Evolutionary conservation across 1,284 basidiomycete genomes (phyloP).

Genomic region (Flammula alnicola): DNA sequence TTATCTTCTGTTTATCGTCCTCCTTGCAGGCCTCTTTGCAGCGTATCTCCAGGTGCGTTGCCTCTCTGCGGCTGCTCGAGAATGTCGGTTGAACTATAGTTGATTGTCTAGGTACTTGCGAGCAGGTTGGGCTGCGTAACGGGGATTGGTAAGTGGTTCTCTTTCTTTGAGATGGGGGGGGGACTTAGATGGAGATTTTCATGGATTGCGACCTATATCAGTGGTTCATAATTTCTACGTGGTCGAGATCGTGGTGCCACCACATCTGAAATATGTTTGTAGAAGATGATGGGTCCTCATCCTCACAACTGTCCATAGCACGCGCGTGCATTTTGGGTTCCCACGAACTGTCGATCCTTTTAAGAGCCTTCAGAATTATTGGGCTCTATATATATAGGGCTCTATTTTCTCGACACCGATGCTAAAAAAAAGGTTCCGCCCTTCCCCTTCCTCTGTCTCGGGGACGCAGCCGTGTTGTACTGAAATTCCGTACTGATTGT

Average conservation of each 20-base stretch:
- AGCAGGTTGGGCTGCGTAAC: slow-evolving; percentile 72
- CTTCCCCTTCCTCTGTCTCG: background rate
- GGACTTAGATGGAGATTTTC: too few relatives aligned
- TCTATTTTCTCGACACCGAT: background rate
- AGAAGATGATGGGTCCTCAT: too few relatives aligned
- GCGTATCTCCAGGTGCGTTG: slow-evolving; percentile 75
- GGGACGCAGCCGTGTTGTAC: slow-evolving; percentile 15
- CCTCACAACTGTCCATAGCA: too few relatives aligned
- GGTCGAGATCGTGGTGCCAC: background rate
- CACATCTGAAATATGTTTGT: slow-evolving; percentile 1
- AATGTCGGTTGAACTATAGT: too few relatives aligned
- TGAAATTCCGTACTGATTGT: slow-evolving; percentile 3
- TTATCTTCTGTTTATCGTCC: slow-evolving; percentile 84
- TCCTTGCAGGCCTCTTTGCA: slow-evolving; percentile 85
- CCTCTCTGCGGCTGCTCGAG: slow-evolving; percentile 12
- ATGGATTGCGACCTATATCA: too few relatives aligned
- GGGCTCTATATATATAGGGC: slow-evolving; percentile 12
- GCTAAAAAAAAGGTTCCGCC: too few relatives aligned
- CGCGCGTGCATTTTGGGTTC: background rate
- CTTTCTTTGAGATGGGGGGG: too few relatives aligned
- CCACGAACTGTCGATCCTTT: slow-evolving; percentile 4
- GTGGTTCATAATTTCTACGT: background rate
- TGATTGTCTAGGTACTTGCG: slow-evolving; percentile 62
- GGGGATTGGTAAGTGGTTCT: slow-evolving; percentile 57
- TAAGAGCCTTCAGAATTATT: background rate